Percentiles rank a stretch among this genome's conserved stretches.
Conservation (phyloP, 1,284 basidiomycete species). For the Xanthoconium separans region DNA sequence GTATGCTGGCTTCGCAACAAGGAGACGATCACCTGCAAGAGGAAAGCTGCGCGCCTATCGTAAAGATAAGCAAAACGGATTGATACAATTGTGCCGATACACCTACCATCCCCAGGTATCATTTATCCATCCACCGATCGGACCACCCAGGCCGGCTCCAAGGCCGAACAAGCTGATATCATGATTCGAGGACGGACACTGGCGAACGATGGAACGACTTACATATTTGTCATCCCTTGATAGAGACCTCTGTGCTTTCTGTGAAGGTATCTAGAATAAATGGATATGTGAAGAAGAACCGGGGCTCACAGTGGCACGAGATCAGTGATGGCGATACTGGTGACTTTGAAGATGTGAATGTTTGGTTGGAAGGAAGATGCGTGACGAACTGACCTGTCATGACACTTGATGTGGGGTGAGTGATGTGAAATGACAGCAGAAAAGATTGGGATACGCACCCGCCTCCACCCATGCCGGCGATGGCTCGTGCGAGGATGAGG, state of each 20-base stretch:
- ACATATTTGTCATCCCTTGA: slow-evolving; percentile 88
- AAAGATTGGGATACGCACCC: slow-evolving; percentile 47
- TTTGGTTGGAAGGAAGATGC: slow-evolving; percentile 10
- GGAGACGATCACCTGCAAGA: slow-evolving; percentile 58
- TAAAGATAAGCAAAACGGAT: slow-evolving; percentile 17
- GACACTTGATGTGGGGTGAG: slow-evolving; percentile 45
- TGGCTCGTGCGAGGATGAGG: slow-evolving; percentile 77
- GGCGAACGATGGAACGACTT: slow-evolving; percentile 28
- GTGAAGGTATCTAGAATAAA: not conserved
- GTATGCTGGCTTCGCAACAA: slow-evolving; percentile 51
- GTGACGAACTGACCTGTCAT: slow-evolving; percentile 68
- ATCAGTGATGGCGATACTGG: slow-evolving; percentile 75
- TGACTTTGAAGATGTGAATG: slow-evolving; percentile 48
- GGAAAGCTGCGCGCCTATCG: slow-evolving; percentile 29
- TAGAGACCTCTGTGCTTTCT: slow-evolving; percentile 86
- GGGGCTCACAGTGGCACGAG: slow-evolving; percentile 74
- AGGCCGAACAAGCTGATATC: slow-evolving; percentile 64
- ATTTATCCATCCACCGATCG: slow-evolving; percentile 85
- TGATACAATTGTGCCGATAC: slow-evolving; percentile 1
- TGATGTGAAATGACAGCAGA: not conserved
- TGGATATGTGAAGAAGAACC: not conserved
- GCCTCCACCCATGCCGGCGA: slow-evolving; percentile 91
- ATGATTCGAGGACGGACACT: slow-evolving; percentile 8
- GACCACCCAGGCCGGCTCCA: slow-evolving; percentile 83
- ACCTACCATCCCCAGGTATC: slow-evolving; percentile 81